Conservation (phyloP, 2,329 filamentous ascomycete genomes). For the Microcyclospora pomicola region DNA sequence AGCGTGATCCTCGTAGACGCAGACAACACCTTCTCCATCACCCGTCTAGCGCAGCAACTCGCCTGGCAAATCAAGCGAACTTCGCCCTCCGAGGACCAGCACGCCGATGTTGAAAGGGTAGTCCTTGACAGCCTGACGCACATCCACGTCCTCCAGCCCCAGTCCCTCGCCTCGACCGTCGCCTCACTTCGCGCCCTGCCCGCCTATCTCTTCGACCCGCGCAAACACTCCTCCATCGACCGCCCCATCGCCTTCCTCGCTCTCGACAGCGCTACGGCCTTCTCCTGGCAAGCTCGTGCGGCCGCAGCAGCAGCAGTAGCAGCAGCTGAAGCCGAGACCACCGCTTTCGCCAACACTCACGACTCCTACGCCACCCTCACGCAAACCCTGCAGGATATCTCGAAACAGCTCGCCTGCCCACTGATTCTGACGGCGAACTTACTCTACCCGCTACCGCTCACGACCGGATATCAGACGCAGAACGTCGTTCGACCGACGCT, state of each 20-base stretch:
- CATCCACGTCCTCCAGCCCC: conserved; percentile 45
- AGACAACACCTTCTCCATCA: conserved; percentile 39
- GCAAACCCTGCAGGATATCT: conserved; percentile 8
- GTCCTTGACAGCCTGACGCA: conserved; percentile 35
- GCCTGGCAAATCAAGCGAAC: conserved; percentile 11
- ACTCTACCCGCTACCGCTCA: conserved; percentile 3
- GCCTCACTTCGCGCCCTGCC: conserved; percentile 35
- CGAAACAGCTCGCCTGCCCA: conserved; percentile 12
- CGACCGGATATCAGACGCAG: conserved; percentile 2
- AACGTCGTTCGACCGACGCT: conserved; percentile 10
- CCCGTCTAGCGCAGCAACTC: conserved; percentile 31
- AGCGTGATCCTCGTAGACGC: conserved; percentile 44
- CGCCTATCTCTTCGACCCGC: conserved; percentile 34
- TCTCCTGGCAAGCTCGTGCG: conserved; percentile 40
- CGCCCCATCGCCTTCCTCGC: conserved; percentile 37
- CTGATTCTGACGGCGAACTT: conserved; percentile 12
- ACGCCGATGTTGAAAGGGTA: conserved; percentile 7
- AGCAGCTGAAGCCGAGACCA: neutral
- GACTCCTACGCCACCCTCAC: conserved; percentile 9
- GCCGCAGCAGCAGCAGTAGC: conserved; percentile 1
- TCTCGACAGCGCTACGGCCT: conserved; percentile 42
- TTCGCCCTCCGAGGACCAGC: conserved; percentile 2
- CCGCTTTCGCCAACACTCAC: neutral
- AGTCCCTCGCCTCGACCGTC: conserved; percentile 37
- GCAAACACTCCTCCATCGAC: conserved; percentile 32